Evolutionary conservation across 371 early-diverging fungal species (phyloP), one percentile per base, ranked within the genome.

Genomic region (Blakeslea trispora): DNA sequence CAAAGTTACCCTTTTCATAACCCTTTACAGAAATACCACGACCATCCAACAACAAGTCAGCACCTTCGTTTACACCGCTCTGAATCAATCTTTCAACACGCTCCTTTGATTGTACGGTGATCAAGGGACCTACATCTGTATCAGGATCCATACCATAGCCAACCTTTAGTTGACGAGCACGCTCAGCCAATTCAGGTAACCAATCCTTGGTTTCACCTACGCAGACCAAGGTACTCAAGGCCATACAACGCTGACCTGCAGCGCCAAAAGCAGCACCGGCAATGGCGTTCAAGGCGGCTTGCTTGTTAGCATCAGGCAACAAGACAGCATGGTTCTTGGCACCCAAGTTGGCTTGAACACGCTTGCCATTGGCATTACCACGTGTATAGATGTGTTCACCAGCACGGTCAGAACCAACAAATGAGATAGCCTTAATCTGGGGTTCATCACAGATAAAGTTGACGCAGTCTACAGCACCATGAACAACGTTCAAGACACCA

Each of bases 261-360:
- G 97, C 97, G 50, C 98, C 98, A 66, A 97, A 97, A 14, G 97
- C 96, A 45, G 98, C 96, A 34, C 97, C 97, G 17, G 89, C 85
- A 39, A 98, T 85, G 49, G 88, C 83, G 69, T 96, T 95, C 49
- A 97, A 79, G 8, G 97, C 86, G 59, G 92, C 84, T 75, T 97
- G 93, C 75, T 86, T 86, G 69, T 83, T 85, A 52, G 96, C 94
- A 63, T 98, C 98, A 17, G 95, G 91, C 76, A 97, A 71, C 39
- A 97, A 82, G 21, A 98, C 91, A 51, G 95, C 96, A 69, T 98
- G 98, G 83, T 98, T 98, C 86, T 97, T 98, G 67, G 98, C 97
- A 18, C 96, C 97, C 70, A 95, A 70, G 77, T 96, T 96, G 45
- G 96, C 93, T 79, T 96, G 96, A 41, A 96, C 97, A 57, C 98